Base-by-base conservation (phyloP, 2,329 filamentous ascomycete genomes). In the Fusarium proliferatum region DNA sequence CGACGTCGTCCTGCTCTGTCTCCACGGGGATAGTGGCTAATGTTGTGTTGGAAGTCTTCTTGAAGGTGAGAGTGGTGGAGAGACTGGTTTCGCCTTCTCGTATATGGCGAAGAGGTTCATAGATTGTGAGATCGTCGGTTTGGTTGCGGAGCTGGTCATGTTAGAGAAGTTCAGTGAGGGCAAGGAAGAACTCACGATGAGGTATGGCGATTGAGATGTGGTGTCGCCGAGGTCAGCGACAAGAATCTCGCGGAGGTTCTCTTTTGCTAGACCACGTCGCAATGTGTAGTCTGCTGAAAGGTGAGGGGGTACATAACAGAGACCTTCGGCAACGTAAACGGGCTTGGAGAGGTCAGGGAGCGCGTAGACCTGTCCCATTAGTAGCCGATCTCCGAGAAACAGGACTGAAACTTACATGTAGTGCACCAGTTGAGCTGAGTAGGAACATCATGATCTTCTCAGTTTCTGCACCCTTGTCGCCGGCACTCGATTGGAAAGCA, bases 171-270 rank as follows among this genome's bases (percentile, higher is more conserved):
- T 9, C 16, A 15, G 21, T 1, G 0, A 43, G 30, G 9, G 19
- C 2, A 5, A 21, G 7, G 19, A 33, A 5, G 26, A 36, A 82
- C 92, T 84, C 85, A 96, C 93, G 75, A 98, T 91, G 26, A 99
- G 85, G 80, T 97, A 94, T 11, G 96, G 94, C 6, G 88, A 90
- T 69, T 89, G 91, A 28, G 87, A 87, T 15, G 90, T 90, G 9
- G 86, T 83, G 78, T 97, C 94, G 33, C 96, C 96, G 17, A 99
- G 87, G 73, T 98, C 92, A 39, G 95, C 92, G 10, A 98, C 89
- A 12, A 97, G 79, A 9, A 97, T 88, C 81, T 99, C 96, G 1
- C 90, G 89, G 12, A 99, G 82, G 1, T 85, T 88, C 76, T 96
- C 95, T 76, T 92, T 92, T 12, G 89, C 88, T 28, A 91, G 91